Conservation (phyloP, 2,329 filamentous ascomycete genomes). For the Metarhizium sp. region DNA sequence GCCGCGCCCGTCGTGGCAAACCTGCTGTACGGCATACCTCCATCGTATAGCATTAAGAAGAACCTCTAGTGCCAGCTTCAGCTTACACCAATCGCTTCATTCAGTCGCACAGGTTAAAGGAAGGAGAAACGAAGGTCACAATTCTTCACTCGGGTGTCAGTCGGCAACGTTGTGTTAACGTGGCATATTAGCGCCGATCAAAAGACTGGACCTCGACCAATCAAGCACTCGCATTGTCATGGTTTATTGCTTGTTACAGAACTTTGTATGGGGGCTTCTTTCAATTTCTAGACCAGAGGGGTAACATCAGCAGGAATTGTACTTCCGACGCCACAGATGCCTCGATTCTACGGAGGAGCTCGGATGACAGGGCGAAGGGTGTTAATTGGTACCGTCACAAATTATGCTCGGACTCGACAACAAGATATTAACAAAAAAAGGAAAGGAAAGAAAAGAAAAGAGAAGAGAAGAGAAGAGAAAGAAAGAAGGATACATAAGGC, state of each 20-base stretch:
- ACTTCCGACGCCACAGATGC: too few relatives aligned
- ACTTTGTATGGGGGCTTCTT: neutral
- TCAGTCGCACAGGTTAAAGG: neutral
- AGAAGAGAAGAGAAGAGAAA: too few relatives aligned
- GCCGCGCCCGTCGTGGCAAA: too few relatives aligned
- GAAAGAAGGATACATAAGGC: too few relatives aligned
- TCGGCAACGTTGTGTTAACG: neutral
- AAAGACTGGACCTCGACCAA: neutral
- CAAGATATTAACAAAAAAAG: too few relatives aligned
- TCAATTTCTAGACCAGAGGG: neutral
- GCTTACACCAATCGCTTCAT: neutral
- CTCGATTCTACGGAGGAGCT: too few relatives aligned
- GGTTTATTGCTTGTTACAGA: neutral
- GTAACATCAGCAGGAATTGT: too few relatives aligned
- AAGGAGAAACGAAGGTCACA: neutral
- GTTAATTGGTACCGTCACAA: too few relatives aligned
- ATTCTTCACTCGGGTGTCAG: neutral
- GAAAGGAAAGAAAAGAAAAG: too few relatives aligned
- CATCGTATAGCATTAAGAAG: neutral
- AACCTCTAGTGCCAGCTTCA: neutral
- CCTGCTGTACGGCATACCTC: too few relatives aligned
- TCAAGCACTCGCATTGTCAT: neutral
- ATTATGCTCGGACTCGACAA: too few relatives aligned
- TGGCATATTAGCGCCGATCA: neutral
- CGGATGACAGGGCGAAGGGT: too few relatives aligned